Percentiles rank a stretch among this genome's conserved stretches.
Evolutionary conservation across 192 early-diverging fungal genomes (phyloP).

Genomic region (Coemansia sp.): DNA sequence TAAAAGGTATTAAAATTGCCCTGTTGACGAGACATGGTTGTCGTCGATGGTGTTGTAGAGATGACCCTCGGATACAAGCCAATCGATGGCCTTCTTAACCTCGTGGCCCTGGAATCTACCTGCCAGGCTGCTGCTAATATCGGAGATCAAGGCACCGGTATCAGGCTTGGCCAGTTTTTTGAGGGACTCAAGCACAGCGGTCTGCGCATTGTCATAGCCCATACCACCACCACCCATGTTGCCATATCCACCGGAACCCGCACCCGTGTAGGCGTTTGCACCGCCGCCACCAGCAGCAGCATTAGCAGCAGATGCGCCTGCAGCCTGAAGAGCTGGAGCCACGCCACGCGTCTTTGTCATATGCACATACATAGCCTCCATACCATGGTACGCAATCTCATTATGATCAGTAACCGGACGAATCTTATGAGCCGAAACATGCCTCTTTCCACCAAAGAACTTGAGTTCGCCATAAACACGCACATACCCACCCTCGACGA

Average conservation of each 20-base stretch:
- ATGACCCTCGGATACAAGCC: conserved; percentile 65
- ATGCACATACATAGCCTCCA: conserved; percentile 71
- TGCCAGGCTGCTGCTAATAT: conserved; percentile 47
- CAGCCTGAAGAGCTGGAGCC: conserved; percentile 11
- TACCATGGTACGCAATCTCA: conserved; percentile 76
- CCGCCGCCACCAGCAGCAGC: conserved; percentile 6
- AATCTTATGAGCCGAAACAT: conserved; percentile 60
- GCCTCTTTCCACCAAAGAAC: conserved; percentile 61
- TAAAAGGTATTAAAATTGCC: too few species aligned
- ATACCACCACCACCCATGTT: conserved; percentile 7
- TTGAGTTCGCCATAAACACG: conserved; percentile 73
- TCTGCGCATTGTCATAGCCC: conserved; percentile 20
- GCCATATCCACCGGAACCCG: background rate
- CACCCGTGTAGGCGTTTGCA: background rate
- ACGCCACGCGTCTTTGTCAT: conserved; percentile 55
- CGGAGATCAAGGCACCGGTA: conserved; percentile 56
- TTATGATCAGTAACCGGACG: conserved; percentile 69
- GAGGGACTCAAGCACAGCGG: conserved; percentile 33
- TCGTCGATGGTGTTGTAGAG: conserved; percentile 73
- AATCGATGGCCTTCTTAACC: conserved; percentile 50
- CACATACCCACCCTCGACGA: conserved; percentile 62
- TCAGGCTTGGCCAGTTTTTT: conserved; percentile 8
- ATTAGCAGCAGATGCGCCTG: conserved; percentile 4
- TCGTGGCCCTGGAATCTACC: conserved; percentile 25
- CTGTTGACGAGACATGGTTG: conserved; percentile 59